A percentile compares a stretch with the other conserved stretches of the same genome.
Conservation (phyloP, 202 grass and related monocot species). For the Saccharum hybrid region DNA sequence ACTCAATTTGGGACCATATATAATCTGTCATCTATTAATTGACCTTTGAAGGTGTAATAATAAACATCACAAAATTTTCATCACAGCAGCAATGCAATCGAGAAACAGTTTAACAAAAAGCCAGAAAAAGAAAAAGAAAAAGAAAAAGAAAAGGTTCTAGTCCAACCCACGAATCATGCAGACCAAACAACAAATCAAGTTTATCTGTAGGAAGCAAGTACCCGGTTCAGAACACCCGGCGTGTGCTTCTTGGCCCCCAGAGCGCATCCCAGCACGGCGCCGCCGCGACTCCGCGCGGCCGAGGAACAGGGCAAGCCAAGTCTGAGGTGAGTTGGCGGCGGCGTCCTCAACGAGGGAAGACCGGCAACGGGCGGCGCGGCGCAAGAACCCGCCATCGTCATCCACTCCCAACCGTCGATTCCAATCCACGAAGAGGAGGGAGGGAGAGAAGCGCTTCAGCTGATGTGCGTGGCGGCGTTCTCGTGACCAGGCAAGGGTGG, state of each 20-base stretch:
- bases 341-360: slow-evolving; percentile 16
- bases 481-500: not conserved
- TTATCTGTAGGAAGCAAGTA: slow-evolving; percentile 38
- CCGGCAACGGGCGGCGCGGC: slow-evolving; percentile 27
- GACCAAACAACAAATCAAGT: not conserved
- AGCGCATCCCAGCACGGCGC: not conserved
- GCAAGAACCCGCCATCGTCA: slow-evolving; percentile 36
- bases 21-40: not conserved
- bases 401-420: not conserved
- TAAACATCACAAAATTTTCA: not conserved
- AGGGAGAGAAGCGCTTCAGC: not conserved
- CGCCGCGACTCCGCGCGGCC: not conserved
- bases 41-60: not conserved
- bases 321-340: not conserved
- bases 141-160: not conserved
- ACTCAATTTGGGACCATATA: not conserved
- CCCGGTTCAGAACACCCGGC: slow-evolving; percentile 23
- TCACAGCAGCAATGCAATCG: slow-evolving; percentile 9
- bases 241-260: not conserved
- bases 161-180: not conserved
- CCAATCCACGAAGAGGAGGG: not conserved
- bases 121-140: too few relatives aligned
- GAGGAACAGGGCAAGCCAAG: not conserved
- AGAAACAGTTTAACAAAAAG: not conserved
- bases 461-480: slow-evolving; percentile 14